Base-by-base conservation (phyloP, 768 basidiomycete species). In the Cyclocybe aegerita region DNA sequence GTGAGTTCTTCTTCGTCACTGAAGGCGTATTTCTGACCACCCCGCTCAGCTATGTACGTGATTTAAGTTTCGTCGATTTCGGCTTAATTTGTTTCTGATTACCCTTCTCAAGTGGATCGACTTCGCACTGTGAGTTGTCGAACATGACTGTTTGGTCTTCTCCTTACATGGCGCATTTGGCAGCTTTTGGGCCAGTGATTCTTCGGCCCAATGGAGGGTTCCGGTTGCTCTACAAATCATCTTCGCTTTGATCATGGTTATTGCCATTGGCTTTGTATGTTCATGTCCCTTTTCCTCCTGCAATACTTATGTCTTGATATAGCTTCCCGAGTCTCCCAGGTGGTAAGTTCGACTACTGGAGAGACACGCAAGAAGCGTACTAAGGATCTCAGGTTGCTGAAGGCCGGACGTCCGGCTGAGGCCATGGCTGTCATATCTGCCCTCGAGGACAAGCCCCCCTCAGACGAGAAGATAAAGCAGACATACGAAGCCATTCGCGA, bases 401-500 rank as follows among this genome's bases (percentile, higher is more conserved):
- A 81, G 55, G 72, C 77, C 29, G 79, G 79, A 4, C 74, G 78
- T 30, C 63, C 76, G 43, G 78, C 75, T 0, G 81, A 83, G 53
- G 81, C 83, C 0, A 67, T 79, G 29, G 80, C 81, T 3, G 81
- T 85, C 36, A 79, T 86, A 41, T 78, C 79, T n/a, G 82, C 81
- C 2, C 68, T 86, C 15, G 82, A 82, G 12, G 75, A 81, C 48
- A 79, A 75, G 45, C 69, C 76, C 0, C 62, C 72, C 39, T 72
- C 73, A 23, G 75, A 83, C 55, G 60, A 69, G 1, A 62, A 64
- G 1, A 78, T 84, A 0, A 72, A 73, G 48, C 73, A 72, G 40
- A 81, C 78, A 6, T 84, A 74, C 58, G 71, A 73, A 33, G 82
- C 76, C 30, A 82, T 82, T 47, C 66, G 69, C 33, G 82, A 85